These are phyloP conservation scores for Gonapodya prolifera DNA, from an alignment of 192 early-diverging fungal species.

Conservation along the genomic window DNA sequence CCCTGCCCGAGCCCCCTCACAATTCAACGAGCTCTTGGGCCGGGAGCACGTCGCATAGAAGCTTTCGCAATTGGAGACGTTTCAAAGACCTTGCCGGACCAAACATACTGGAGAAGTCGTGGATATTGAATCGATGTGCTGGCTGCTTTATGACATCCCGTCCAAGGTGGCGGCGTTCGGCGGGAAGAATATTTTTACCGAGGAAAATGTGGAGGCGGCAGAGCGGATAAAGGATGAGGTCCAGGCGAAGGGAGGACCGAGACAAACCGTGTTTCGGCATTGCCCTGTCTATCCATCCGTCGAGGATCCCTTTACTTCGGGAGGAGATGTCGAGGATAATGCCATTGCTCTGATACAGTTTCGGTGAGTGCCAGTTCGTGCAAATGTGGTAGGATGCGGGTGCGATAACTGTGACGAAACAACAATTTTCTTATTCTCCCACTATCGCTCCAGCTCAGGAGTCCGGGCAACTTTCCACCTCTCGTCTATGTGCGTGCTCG, in stretches of 20 bases:
- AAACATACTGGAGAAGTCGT: not conserved
- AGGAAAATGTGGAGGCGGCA: not conserved
- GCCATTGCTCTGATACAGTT: not conserved
- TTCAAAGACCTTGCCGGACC: not conserved
- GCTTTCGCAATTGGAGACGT: not conserved
- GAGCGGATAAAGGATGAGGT: not conserved
- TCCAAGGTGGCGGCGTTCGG: not conserved
- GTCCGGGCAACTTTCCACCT: not conserved
- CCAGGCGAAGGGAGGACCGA: not conserved
- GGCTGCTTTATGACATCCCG: not conserved
- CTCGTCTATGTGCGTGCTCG: not conserved
- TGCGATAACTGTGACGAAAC: too few relatives aligned
- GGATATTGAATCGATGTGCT: not conserved
- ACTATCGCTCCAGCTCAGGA: not conserved
- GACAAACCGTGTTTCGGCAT: not conserved
- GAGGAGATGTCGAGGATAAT: not conserved
- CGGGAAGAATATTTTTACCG: not conserved
- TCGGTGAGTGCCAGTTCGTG: not conserved
- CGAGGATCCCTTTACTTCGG: not conserved
- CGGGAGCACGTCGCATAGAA: not conserved
- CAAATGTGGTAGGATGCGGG: too few relatives aligned
- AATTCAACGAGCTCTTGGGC: not conserved
- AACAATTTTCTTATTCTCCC: too few relatives aligned
- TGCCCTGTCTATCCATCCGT: not conserved
- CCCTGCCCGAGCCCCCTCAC: too few relatives aligned